A percentile compares a stretch with the other conserved stretches of the same genome.
Conservation (phyloP, 192 early-diverging fungal species). For the Backusella mclennaniae region DNA sequence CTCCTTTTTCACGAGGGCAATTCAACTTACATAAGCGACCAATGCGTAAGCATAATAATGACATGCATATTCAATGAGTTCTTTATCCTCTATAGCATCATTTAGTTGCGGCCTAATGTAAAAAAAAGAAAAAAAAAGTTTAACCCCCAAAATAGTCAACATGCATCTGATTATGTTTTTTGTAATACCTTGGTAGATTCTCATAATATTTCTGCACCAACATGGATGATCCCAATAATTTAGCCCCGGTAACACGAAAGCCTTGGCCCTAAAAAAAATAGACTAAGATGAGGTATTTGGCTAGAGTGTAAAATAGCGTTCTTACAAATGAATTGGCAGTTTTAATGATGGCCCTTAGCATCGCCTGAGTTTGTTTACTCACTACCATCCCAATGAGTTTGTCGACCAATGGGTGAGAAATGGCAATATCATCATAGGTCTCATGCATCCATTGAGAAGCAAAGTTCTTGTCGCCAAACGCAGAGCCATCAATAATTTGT, state of each 20-base stretch:
- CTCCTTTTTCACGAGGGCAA: background rate
- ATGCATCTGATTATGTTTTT: background rate
- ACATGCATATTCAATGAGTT: slow-evolving; percentile 42
- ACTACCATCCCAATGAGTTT: slow-evolving; percentile 38
- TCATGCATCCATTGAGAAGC: slow-evolving; percentile 34
- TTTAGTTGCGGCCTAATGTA: background rate
- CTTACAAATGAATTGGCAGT: slow-evolving; percentile 39
- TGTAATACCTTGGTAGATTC: background rate
- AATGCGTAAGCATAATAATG: slow-evolving; percentile 58
- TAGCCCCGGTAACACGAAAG: slow-evolving; percentile 50
- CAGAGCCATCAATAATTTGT: slow-evolving; percentile 38
- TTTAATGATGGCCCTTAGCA: slow-evolving; percentile 46
- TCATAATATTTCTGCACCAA: slow-evolving; percentile 55
- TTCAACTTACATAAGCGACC: slow-evolving; percentile 46
- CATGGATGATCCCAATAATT: slow-evolving; percentile 51
- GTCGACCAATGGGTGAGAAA: slow-evolving; percentile 31
- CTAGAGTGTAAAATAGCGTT: background rate
- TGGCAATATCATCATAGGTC: slow-evolving; percentile 30
- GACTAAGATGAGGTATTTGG: too few species aligned
- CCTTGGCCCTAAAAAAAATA: slow-evolving; percentile 44
- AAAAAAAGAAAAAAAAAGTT: background rate
- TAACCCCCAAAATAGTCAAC: background rate
- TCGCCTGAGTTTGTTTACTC: slow-evolving; percentile 40
- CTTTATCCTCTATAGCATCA: slow-evolving; percentile 12
- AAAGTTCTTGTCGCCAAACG: slow-evolving; percentile 38